These are phyloP conservation scores for Morella rubra DNA, from an alignment of 306 rosid species.

Conservation along the genomic window DNA sequence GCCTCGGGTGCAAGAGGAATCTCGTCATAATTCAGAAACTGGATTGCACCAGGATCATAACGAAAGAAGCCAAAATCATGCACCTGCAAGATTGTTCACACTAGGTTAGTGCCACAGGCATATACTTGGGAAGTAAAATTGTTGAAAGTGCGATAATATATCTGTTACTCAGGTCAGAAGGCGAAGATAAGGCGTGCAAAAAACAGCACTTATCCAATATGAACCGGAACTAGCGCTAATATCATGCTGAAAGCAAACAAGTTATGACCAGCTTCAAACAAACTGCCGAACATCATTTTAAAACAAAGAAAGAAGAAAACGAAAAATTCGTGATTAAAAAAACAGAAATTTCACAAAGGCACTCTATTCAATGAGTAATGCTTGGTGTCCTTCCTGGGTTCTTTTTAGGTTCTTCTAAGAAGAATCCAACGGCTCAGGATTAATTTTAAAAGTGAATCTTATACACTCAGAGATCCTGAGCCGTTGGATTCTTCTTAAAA, in stretches of 20 bases:
- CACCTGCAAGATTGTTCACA: slow-evolving; percentile 51
- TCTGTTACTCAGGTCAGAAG: slow-evolving; percentile 3
- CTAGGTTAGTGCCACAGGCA: slow-evolving; percentile 21
- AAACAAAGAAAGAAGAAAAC: too few relatives aligned
- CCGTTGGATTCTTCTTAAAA: too few relatives aligned
- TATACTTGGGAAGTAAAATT: neutral
- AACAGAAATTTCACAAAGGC: too few relatives aligned
- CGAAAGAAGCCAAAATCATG: slow-evolving; percentile 98
- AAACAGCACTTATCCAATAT: slow-evolving; percentile 1
- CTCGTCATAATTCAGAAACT: slow-evolving; percentile 80
- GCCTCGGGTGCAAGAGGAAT: slow-evolving; percentile 89
- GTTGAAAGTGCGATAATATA: neutral
- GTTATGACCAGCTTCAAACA: too few relatives aligned
- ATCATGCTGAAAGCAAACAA: neutral
- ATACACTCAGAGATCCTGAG: too few relatives aligned
- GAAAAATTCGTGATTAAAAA: too few relatives aligned
- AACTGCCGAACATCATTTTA: too few relatives aligned
- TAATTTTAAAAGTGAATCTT: too few relatives aligned
- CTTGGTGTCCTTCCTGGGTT: too few relatives aligned
- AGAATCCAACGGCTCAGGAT: too few relatives aligned
- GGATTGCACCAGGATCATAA: slow-evolving; percentile 77
- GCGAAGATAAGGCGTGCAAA: slow-evolving; percentile 8
- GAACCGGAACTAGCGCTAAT: neutral
- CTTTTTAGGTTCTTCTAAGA: too few relatives aligned
- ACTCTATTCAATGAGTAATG: too few relatives aligned